These are phyloP conservation scores for Zymoseptoria brevis DNA, from an alignment of 2,329 filamentous ascomycete species.

Conservation along the genomic window DNA sequence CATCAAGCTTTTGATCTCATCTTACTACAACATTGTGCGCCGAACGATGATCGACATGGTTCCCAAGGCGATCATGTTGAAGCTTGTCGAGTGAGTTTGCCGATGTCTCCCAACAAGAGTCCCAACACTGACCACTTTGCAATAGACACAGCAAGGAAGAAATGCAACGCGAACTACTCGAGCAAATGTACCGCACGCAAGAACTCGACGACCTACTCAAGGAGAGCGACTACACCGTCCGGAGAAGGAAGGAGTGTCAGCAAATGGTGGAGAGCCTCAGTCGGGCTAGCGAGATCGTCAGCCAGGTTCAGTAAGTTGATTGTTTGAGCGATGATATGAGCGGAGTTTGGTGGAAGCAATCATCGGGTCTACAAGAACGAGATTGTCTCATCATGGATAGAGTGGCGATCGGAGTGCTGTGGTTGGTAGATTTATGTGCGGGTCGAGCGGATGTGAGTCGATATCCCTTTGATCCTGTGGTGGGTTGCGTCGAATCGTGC, in stretches of 20 bases:
- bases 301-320: slow-evolving; percentile 52
- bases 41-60: slow-evolving; percentile 99
- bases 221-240: slow-evolving; percentile 94
- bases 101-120: not conserved
- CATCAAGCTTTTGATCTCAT: slow-evolving; percentile 93
- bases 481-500: not conserved
- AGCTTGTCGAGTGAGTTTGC: slow-evolving; percentile 74
- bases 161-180: slow-evolving; percentile 94
- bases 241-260: slow-evolving; percentile 93
- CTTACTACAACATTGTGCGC: slow-evolving; percentile 97
- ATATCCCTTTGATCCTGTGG: not conserved
- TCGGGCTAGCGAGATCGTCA: slow-evolving; percentile 92
- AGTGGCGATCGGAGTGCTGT: not conserved
- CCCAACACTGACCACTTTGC: slow-evolving; percentile 11
- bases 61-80: slow-evolving; percentile 98
- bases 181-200: slow-evolving; percentile 91
- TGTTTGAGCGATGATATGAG: not conserved
- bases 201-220: slow-evolving; percentile 91
- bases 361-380: not conserved
- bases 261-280: slow-evolving; percentile 95
- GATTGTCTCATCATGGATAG: not conserved
- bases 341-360: not conserved
- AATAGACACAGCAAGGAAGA: slow-evolving; percentile 86
- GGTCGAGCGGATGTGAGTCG: not conserved
- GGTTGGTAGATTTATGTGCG: not conserved